Base-by-base conservation (phyloP, 805 yeast species). In the Gaillardinia entomophila region DNA sequence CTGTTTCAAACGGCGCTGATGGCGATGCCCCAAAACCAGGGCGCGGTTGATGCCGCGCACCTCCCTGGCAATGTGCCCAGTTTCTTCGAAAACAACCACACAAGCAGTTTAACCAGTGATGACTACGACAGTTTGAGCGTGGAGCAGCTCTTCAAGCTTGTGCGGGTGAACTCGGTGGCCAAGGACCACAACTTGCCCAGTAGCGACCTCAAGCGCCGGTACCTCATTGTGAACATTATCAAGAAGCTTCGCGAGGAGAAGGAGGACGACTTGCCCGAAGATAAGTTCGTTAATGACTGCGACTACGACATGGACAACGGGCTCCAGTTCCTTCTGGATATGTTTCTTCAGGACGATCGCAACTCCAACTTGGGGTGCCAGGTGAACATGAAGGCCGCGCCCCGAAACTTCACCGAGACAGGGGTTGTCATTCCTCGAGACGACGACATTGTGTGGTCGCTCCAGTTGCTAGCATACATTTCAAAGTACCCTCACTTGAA, bases 381-480 rank as follows among this genome's bases (percentile, higher is more conserved):
- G 51, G 42, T 52, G 16, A 57, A 54, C 36, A 41, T 61, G 2
- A 51, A 60, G 40, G 46, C 53, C 23, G 60, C 68, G 1, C 57
- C 55, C 3, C 37, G 72, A 30, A 60, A 45, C 34, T 66, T 66
- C 40, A 63, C 70, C 12, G 67, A 62, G 16, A 59, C 82, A 26
- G 95, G 95, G 2, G 77, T 79, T 15, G 70, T 89, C n/a, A 73
- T 88, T 4, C 97, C 97, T 1, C 74, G 86, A 35, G 95, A 85
- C 41, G 97, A 90, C 53, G 98, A 90, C 51, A 85, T 90, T 12
- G 79, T 87, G 24, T 88, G 96, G 96, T 82, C 95, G 3, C 65
- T 90, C 33, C 97, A 90, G 56, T 68, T 92, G 14, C 58, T 92
- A 31, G 97, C 97, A 11, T 90, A 88, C 56, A 85, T 89, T 26